Conservation (phyloP, 768 basidiomycete species). For the Kwoniella botswanensis region DNA sequence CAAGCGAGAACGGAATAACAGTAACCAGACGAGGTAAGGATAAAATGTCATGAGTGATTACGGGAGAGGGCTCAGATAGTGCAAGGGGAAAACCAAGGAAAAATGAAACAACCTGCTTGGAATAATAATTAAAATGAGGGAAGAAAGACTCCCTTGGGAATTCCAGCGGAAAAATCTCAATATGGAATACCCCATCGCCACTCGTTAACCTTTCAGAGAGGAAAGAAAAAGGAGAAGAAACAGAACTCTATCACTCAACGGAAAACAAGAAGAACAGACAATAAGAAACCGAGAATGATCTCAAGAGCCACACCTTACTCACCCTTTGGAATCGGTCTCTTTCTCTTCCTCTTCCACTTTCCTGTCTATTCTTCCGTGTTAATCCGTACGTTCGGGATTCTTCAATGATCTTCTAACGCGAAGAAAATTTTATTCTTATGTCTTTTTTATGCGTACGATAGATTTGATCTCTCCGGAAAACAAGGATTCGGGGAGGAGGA, state of each 20-base stretch:
- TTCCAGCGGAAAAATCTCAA: neutral
- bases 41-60: slow-evolving; percentile 1
- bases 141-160: neutral
- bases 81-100: neutral
- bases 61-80: neutral
- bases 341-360: neutral
- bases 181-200: neutral
- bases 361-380: neutral
- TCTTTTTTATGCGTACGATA: neutral
- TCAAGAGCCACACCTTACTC: slow-evolving; percentile 15
- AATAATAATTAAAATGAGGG: neutral
- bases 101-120: neutral
- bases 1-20: neutral
- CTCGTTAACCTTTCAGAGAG: neutral
- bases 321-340: neutral
- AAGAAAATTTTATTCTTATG: neutral
- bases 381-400: neutral
- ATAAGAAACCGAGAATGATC: neutral
- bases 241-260: neutral
- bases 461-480: slow-evolving; percentile 2
- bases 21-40: neutral
- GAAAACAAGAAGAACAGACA: neutral
- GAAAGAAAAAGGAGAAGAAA: neutral
- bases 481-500: neutral
- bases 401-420: neutral